Evolutionary conservation across 2,329 filamentous ascomycete genomes (phyloP).

Genomic region (Blastomyces parvus): DNA sequence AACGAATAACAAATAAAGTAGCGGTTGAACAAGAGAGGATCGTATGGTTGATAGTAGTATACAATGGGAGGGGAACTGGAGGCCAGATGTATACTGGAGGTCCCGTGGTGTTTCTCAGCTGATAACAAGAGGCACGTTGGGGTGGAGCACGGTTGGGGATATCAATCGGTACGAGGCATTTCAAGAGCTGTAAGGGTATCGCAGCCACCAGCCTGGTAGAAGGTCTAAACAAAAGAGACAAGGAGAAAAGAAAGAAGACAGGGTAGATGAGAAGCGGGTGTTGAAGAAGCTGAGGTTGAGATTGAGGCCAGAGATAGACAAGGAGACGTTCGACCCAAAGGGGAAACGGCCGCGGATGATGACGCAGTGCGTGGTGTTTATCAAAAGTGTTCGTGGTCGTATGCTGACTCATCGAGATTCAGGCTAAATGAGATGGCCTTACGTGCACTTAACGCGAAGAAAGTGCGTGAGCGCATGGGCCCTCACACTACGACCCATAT

Average conservation of each 20-base stretch:
- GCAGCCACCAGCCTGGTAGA: neutral
- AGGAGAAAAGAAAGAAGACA: constrained; percentile 7
- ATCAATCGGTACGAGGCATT: neutral
- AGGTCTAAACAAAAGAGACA: neutral
- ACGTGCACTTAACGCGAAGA: neutral
- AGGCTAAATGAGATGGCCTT: neutral
- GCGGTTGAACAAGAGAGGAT: neutral
- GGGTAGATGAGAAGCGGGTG: neutral
- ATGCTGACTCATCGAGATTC: too few relatives aligned
- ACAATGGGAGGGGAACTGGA: neutral
- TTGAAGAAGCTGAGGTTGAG: constrained; percentile 1
- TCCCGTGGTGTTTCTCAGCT: neutral
- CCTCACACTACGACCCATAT: neutral
- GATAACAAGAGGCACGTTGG: neutral
- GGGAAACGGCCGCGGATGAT: neutral
- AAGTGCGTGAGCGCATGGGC: neutral
- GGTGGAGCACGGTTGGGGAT: neutral
- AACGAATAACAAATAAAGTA: neutral
- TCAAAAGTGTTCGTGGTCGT: neutral
- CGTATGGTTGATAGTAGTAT: neutral
- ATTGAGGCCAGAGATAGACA: constrained; percentile 6
- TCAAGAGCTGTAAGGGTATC: neutral
- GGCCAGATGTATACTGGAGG: neutral
- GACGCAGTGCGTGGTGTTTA: constrained; percentile 6
- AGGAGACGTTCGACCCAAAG: constrained; percentile 1